Conservation (phyloP, 768 basidiomycete genomes). For the Naematelia encephala region DNA sequence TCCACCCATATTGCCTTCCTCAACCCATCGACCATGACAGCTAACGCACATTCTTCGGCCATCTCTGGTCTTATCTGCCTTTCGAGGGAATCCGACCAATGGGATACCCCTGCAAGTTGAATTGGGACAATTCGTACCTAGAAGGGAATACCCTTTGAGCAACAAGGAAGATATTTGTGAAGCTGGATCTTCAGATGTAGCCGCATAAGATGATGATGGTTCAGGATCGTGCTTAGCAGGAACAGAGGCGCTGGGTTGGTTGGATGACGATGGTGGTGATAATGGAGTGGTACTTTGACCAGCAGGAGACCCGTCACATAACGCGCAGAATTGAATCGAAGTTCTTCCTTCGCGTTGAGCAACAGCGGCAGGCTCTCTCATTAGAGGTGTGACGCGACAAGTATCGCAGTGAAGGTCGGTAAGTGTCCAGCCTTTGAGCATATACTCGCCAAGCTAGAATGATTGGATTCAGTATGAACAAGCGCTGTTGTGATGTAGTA, state of each 20-base stretch:
- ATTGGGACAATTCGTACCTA: slow-evolving; percentile 38
- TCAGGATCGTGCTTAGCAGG: not conserved
- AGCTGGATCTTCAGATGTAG: slow-evolving; percentile 26
- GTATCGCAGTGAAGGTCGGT: slow-evolving; percentile 44
- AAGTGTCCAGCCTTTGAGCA: slow-evolving; percentile 51
- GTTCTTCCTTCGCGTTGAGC: slow-evolving; percentile 30
- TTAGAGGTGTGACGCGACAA: slow-evolving; percentile 44
- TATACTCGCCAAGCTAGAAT: slow-evolving; percentile 48
- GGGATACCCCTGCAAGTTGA: slow-evolving; percentile 41
- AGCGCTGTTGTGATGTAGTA: not conserved
- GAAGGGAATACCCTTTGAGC: slow-evolving; percentile 43
- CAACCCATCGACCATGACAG: slow-evolving; percentile 37
- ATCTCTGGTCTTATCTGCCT: slow-evolving; percentile 29
- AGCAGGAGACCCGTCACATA: slow-evolving; percentile 45
- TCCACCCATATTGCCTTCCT: slow-evolving; percentile 17
- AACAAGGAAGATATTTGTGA: slow-evolving; percentile 34
- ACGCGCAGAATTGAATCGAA: slow-evolving; percentile 46
- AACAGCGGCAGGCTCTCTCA: slow-evolving; percentile 40
- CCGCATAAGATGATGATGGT: not conserved
- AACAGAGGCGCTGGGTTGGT: not conserved
- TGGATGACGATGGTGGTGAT: not conserved
- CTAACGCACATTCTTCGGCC: slow-evolving; percentile 39
- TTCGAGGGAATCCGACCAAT: slow-evolving; percentile 45
- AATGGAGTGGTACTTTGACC: slow-evolving; percentile 3
- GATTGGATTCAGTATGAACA: not conserved